A percentile compares a stretch with the other conserved stretches of the same genome.
phyloP scores from a whole-genome alignment of 2,329 filamentous ascomycete genomes.

The Lachnellula willkommii region DNA sequence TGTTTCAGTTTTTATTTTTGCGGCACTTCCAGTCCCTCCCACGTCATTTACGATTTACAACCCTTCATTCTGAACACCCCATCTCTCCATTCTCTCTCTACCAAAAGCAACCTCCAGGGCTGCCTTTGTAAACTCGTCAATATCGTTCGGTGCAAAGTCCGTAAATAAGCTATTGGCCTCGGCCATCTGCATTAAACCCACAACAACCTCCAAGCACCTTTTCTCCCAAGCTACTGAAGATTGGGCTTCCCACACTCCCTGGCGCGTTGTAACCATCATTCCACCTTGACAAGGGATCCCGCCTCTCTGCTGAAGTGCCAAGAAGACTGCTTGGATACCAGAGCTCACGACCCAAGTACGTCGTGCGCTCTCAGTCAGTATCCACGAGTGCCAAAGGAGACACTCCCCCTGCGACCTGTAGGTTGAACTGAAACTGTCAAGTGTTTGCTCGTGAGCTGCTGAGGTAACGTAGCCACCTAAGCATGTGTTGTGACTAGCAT shows the following conservation, averaged over 20 bases:
- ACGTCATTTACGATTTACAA: no score
- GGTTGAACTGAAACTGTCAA: slow-evolving; percentile 4
- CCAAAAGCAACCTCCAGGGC: no score
- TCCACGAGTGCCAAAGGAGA: slow-evolving; percentile 29
- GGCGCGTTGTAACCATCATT: slow-evolving; percentile 24
- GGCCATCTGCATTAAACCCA: slow-evolving; percentile 9
- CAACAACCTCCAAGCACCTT: slow-evolving; percentile 9
- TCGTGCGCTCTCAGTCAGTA: slow-evolving; percentile 30
- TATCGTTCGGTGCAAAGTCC: neutral
- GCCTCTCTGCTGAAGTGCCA: slow-evolving; percentile 16
- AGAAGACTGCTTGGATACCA: slow-evolving; percentile 19
- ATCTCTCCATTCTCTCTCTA: no score
- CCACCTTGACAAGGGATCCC: slow-evolving; percentile 22
- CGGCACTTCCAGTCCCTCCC: no score
- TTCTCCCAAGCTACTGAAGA: slow-evolving; percentile 25
- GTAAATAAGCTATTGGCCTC: slow-evolving; percentile 4
- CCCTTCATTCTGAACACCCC: no score
- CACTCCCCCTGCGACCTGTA: neutral
- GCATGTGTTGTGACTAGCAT: neutral
- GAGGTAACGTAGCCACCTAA: no score
- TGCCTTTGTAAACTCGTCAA: slow-evolving; percentile 10
- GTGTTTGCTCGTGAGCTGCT: neutral
- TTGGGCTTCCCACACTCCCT: slow-evolving; percentile 28
- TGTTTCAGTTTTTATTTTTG: no score
- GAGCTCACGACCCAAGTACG: slow-evolving; percentile 27